Evolutionary conservation across 164 flowering plant species (phyloP).

Genomic region (Magnolia officinalis): DNA sequence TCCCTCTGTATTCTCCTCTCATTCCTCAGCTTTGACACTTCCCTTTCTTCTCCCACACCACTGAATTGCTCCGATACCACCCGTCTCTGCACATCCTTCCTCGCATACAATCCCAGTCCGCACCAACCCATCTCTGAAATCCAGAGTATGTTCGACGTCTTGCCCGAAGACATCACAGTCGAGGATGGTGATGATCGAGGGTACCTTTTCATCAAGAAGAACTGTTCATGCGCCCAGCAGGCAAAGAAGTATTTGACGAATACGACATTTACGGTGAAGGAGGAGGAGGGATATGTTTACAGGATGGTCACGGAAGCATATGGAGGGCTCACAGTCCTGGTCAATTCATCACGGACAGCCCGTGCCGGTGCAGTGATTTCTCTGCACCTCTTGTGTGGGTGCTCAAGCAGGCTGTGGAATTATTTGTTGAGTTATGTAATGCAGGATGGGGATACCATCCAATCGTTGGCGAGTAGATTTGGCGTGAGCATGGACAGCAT

Average conservation of each 20-base stretch:
- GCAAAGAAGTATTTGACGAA: slow-evolving; percentile 48
- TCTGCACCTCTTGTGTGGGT: slow-evolving; percentile 73
- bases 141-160: slow-evolving; percentile 83
- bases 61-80: slow-evolving; percentile 70
- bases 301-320: slow-evolving; percentile 57
- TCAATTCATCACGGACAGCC: slow-evolving; percentile 44
- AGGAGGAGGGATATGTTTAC: slow-evolving; percentile 44
- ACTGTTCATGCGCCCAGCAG: slow-evolving; percentile 65
- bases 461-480: slow-evolving; percentile 76
- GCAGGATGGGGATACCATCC: slow-evolving; percentile 67
- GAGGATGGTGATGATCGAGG: slow-evolving; percentile 36
- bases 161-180: slow-evolving; percentile 46
- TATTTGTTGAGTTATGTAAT: slow-evolving; percentile 87
- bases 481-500: slow-evolving; percentile 95
- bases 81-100: slow-evolving; percentile 71
- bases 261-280: slow-evolving; percentile 69
- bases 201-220: slow-evolving; percentile 58
- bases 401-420: slow-evolving; percentile 93
- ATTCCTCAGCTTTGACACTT: slow-evolving; percentile 5
- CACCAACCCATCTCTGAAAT: slow-evolving; percentile 48
- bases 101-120: slow-evolving; percentile 57
- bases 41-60: slow-evolving; percentile 35
- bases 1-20: slow-evolving; percentile 17
- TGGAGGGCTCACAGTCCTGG: slow-evolving; percentile 50
- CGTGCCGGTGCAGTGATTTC: slow-evolving; percentile 67